phyloP scores from a whole-genome alignment of 2,329 filamentous ascomycete genomes.

The Aspergillus udagawae region DNA sequence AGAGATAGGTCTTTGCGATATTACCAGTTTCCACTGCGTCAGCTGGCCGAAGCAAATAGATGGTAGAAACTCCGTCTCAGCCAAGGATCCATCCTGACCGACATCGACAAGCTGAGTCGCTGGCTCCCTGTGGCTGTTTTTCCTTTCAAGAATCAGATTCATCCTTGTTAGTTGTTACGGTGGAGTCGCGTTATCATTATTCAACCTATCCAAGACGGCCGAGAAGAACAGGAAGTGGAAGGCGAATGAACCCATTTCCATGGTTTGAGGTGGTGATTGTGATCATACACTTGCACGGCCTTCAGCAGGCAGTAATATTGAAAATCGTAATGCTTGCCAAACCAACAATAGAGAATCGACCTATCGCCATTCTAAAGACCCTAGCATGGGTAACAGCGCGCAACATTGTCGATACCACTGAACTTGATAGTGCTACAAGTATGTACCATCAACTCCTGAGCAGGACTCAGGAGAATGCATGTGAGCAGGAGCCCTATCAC shows the following conservation, averaged over 20 bases:
- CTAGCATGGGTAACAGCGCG: constrained; percentile 9
- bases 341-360: constrained; percentile 1
- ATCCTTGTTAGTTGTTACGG: background rate
- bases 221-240: background rate
- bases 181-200: constrained; percentile 1
- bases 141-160: background rate
- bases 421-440: background rate
- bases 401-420: background rate
- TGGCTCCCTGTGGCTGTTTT: background rate
- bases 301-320: constrained; percentile 2
- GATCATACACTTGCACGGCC: constrained; percentile 4
- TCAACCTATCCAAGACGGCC: background rate
- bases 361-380: constrained; percentile 5
- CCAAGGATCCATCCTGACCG: background rate
- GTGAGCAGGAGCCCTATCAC: background rate
- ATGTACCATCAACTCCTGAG: background rate
- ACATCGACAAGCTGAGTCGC: background rate
- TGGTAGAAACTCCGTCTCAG: background rate
- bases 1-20: background rate
- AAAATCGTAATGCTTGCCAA: background rate
- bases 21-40: background rate
- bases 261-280: constrained; percentile 6
- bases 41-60: background rate
- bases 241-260: background rate
- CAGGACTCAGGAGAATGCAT: background rate